Conservation (phyloP, 31 red algal genomes). For the Porphyra umbilicalis region DNA sequence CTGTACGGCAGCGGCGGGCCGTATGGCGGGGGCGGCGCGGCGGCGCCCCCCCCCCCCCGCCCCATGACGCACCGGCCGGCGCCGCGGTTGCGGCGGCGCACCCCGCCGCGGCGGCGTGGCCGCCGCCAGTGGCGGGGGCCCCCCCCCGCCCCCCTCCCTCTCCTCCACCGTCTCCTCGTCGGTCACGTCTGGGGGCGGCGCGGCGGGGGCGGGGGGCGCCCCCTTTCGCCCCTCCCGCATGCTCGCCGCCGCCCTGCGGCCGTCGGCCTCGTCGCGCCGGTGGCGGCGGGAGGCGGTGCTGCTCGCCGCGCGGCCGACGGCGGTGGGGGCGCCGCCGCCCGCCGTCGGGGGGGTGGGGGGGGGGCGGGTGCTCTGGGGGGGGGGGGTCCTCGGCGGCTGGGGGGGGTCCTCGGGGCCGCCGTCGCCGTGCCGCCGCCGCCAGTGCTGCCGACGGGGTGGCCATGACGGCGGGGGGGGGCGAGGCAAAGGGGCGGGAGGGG, state of each 20-base stretch:
- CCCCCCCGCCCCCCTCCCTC: neutral
- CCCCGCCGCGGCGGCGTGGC: no score
- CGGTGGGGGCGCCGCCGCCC: neutral
- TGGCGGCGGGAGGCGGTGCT: neutral
- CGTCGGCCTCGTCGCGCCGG: neutral
- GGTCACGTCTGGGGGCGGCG: neutral
- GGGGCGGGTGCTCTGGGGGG: neutral
- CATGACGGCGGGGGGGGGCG: no score
- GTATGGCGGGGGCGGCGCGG: neutral
- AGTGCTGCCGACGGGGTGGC: neutral
- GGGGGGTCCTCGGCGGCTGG: neutral
- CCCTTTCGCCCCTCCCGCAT: neutral
- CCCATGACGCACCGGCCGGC: neutral
- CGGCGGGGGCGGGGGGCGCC: neutral
- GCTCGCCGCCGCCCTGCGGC: neutral
- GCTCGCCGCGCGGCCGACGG: neutral
- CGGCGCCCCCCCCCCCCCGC: neutral
- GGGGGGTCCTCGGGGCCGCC: no score
- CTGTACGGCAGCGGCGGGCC: neutral
- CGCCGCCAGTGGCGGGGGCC: neutral
- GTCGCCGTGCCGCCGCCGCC: neutral
- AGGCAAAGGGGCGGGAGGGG: no score
- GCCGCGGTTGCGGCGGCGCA: neutral
- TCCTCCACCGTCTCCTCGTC: neutral
- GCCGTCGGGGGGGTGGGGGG: neutral